Evolutionary conservation across 139 green algal genomes (phyloP).

Genomic region (Micromonas pusilla): DNA sequence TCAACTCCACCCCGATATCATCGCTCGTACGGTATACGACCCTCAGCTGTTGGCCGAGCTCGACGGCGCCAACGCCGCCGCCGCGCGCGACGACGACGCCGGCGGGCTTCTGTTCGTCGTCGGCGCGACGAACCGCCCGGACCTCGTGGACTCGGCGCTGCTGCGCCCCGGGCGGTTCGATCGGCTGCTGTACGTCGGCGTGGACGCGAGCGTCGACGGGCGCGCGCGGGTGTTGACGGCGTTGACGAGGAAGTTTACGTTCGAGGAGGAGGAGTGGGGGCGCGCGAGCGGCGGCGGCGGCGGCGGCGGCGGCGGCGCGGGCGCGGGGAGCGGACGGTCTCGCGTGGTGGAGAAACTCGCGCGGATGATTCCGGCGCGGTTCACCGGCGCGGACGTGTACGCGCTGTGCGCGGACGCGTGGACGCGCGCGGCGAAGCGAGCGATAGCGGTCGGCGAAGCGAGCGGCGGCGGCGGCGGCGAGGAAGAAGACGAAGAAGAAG

Average conservation of each 20-base stretch:
- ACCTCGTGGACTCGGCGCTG: conserved; percentile 86
- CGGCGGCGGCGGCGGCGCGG: no score
- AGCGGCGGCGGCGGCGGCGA: no score
- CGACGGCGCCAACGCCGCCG: conserved; percentile 5
- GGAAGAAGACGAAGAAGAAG: not conserved
- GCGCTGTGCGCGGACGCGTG: conserved; percentile 85
- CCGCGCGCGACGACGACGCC: not conserved
- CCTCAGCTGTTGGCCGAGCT: conserved; percentile 23
- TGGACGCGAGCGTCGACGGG: not conserved
- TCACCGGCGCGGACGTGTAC: conserved; percentile 91
- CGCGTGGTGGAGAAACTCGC: no score
- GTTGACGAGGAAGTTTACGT: conserved; percentile 77
- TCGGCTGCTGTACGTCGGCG: conserved; percentile 84
- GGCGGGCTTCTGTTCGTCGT: conserved; percentile 60
- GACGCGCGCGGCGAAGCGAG: conserved; percentile 54
- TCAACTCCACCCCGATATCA: no score
- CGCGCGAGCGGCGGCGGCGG: conserved; percentile 55
- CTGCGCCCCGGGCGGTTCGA: conserved; percentile 82
- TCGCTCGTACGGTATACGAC: no score
- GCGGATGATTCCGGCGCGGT: conserved; percentile 42
- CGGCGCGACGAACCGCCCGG: conserved; percentile 81
- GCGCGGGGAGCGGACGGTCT: no score
- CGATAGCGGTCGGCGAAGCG: no score
- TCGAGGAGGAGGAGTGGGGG: no score
- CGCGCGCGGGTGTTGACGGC: conserved; percentile 59